Percentiles rank a stretch among this genome's conserved stretches.
Conservation (phyloP, 169 alveolate genomes). For the Cryptosporidium ubiquitum region DNA sequence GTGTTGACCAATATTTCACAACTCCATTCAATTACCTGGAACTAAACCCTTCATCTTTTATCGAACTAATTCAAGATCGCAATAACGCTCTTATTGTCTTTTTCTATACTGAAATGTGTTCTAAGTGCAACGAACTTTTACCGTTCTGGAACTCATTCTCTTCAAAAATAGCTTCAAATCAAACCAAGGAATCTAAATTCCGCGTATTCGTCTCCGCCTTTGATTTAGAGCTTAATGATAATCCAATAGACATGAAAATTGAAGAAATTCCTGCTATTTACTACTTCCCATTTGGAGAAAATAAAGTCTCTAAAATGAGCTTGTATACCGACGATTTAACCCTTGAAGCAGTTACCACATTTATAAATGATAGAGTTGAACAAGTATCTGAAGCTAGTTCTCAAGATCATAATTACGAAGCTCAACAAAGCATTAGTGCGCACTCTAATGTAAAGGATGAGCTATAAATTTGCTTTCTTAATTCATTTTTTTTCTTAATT, state of each 20-base stretch:
- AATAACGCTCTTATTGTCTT: constrained; percentile 7
- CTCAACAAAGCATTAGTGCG: not conserved
- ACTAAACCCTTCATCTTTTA: not conserved
- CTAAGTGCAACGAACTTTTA: not conserved
- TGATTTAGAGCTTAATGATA: constrained; percentile 32
- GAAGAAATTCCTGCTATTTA: constrained; percentile 18
- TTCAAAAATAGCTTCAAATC: not conserved
- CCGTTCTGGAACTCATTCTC: constrained; percentile 2
- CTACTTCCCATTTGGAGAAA: constrained; percentile 43
- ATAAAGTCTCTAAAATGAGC: not conserved
- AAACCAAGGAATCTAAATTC: not conserved
- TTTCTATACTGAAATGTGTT: constrained; percentile 7
- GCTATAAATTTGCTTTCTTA: not conserved
- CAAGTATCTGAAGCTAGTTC: not conserved
- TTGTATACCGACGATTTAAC: not conserved
- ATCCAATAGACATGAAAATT: constrained; percentile 4
- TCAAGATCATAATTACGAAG: not conserved
- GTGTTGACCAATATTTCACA: not conserved
- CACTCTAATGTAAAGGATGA: constrained; percentile 10
- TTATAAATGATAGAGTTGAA: not conserved
- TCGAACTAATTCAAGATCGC: not conserved
- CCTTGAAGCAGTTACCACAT: not conserved
- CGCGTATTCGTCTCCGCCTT: constrained; percentile 1
- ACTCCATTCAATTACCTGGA: constrained; percentile 20
- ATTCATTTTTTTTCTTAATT: not conserved